A percentile compares a stretch with the other conserved stretches of the same genome.
These are phyloP conservation scores for Gracilaria gracilis DNA, from an alignment of 23 red algal species.

Conservation along the genomic window DNA sequence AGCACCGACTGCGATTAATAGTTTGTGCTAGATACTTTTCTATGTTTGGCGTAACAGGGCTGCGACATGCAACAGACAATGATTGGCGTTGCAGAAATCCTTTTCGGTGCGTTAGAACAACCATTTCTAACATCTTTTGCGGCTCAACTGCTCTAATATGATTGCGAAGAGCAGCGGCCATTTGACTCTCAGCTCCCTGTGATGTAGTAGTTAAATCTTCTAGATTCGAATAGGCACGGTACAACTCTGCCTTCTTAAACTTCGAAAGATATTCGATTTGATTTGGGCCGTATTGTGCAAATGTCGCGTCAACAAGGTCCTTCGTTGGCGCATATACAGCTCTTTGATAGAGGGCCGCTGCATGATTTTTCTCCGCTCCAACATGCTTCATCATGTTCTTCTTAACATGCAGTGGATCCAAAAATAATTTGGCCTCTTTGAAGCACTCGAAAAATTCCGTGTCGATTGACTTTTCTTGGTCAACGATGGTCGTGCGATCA, in stretches of 20 bases:
- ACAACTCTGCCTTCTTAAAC: no score
- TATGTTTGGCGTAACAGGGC: constrained; percentile 9
- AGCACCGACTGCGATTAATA: neutral
- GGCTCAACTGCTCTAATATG: constrained; percentile 21
- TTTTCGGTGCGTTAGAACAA: constrained; percentile 8
- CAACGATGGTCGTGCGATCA: neutral
- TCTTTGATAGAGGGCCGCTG: neutral
- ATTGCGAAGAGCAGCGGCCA: constrained; percentile 14
- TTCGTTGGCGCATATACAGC: neutral
- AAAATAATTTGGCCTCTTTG: constrained; percentile 21
- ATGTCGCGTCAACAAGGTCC: neutral
- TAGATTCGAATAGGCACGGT: constrained; percentile 22
- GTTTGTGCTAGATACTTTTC: neutral
- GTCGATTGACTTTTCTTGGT: constrained; percentile 18
- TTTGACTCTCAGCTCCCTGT: constrained; percentile 44
- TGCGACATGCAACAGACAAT: neutral
- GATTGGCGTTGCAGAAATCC: neutral
- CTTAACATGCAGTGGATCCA: constrained; percentile 6
- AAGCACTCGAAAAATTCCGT: neutral
- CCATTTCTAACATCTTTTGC: constrained; percentile 20
- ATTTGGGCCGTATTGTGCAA: neutral
- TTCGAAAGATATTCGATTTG: neutral
- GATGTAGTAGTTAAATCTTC: constrained; percentile 14
- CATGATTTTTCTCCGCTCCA: constrained; percentile 6
- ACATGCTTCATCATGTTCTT: neutral